These are phyloP conservation scores for Tillandsia fasciculata DNA, from an alignment of 176 grass and related monocot species.

Conservation along the genomic window DNA sequence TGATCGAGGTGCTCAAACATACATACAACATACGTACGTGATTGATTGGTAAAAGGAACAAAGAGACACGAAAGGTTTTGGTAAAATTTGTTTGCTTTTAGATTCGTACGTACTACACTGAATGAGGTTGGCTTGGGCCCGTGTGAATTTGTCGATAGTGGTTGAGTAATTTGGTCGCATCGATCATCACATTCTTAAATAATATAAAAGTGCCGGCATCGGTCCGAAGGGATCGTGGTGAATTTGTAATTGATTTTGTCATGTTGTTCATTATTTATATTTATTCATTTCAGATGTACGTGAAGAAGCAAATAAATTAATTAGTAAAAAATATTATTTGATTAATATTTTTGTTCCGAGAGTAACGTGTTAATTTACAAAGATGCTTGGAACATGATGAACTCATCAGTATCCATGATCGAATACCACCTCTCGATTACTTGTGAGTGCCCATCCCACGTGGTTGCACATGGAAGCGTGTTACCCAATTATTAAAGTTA, in stretches of 20 bases:
- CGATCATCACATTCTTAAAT: background rate
- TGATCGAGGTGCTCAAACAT: constrained; percentile 3
- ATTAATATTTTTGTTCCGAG: background rate
- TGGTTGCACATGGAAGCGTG: background rate
- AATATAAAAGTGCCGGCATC: background rate
- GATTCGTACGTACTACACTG: too few species aligned
- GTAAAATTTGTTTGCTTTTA: too few species aligned
- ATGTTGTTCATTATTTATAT: too few species aligned
- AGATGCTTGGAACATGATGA: background rate
- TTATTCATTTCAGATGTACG: background rate
- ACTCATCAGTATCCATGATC: background rate
- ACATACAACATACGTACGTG: background rate
- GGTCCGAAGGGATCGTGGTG: background rate
- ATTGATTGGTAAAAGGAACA: background rate
- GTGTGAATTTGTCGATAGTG: too few species aligned
- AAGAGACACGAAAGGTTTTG: background rate
- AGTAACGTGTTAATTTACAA: background rate
- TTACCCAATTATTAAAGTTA: background rate
- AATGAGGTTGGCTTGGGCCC: too few species aligned
- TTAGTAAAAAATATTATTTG: too few species aligned
- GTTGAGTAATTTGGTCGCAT: too few species aligned
- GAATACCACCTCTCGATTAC: background rate
- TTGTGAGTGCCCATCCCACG: background rate
- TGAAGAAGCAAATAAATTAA: background rate
- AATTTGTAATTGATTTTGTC: background rate